A percentile compares a stretch with the other conserved stretches of the same genome.
phyloP scores from a whole-genome alignment of 805 yeast genomes.

The Schwanniomyces sp. region DNA sequence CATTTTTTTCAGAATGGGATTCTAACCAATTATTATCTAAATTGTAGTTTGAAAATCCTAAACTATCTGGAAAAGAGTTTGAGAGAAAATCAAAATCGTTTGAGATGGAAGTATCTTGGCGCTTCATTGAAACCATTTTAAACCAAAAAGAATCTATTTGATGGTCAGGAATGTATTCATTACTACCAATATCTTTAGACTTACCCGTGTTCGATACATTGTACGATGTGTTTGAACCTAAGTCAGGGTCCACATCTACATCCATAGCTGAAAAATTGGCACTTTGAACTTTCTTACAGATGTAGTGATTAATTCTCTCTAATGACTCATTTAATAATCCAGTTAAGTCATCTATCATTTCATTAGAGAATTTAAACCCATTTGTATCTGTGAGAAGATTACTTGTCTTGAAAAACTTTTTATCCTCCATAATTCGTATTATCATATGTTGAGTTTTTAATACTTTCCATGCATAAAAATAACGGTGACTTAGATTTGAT shows the following conservation, averaged over 20 bases:
- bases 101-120: not conserved
- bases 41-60: not conserved
- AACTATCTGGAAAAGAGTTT: not conserved
- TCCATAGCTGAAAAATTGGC: not conserved
- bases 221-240: not conserved
- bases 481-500: slow-evolving; percentile 17
- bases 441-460: slow-evolving; percentile 12
- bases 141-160: slow-evolving; percentile 18
- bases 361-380: slow-evolving; percentile 9
- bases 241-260: not conserved
- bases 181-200: not conserved
- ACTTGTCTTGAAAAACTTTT: slow-evolving; percentile 6
- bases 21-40: too few relatives aligned
- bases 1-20: too few relatives aligned
- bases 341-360: slow-evolving; percentile 21
- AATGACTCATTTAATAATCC: slow-evolving; percentile 21
- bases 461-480: slow-evolving; percentile 30
- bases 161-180: slow-evolving; percentile 11
- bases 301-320: not conserved
- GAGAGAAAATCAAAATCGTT: not conserved
- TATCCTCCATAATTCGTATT: slow-evolving; percentile 1
- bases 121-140: slow-evolving; percentile 10
- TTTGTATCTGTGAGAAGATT: not conserved
- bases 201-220: not conserved
- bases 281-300: slow-evolving; percentile 4